A percentile compares a stretch with the other conserved stretches of the same genome.
Conservation (phyloP, 2,329 filamentous ascomycete genomes). For the Beauveria bassiana region DNA sequence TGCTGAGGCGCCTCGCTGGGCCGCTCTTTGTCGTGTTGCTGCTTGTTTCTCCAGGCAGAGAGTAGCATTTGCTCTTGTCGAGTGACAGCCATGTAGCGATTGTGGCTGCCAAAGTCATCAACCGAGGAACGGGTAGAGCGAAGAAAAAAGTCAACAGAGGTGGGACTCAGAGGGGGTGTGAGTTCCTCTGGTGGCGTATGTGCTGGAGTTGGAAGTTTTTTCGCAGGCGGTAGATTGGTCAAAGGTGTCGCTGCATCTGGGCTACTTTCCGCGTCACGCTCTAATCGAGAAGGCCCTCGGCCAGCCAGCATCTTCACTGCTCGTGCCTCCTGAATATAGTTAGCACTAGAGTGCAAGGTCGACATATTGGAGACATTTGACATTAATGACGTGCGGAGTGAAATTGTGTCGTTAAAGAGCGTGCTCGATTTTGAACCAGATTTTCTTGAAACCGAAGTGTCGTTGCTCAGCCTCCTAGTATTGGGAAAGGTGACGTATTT, state of each 20-base stretch:
- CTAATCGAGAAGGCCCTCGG: slow-evolving; percentile 17
- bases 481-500: slow-evolving; percentile 37
- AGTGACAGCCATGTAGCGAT: slow-evolving; percentile 49
- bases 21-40: slow-evolving; percentile 46
- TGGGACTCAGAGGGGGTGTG: slow-evolving; percentile 45
- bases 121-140: slow-evolving; percentile 31
- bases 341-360: slow-evolving; percentile 7
- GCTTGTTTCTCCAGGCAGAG: slow-evolving; percentile 47
- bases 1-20: slow-evolving; percentile 36
- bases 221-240: slow-evolving; percentile 16
- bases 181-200: slow-evolving; percentile 28
- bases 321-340: slow-evolving; percentile 32
- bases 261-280: slow-evolving; percentile 19
- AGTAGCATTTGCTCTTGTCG: slow-evolving; percentile 51
- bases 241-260: slow-evolving; percentile 6
- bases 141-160: slow-evolving; percentile 42
- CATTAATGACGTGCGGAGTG: slow-evolving; percentile 3
- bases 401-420: slow-evolving; percentile 10
- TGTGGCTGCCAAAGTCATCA: slow-evolving; percentile 22
- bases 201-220: slow-evolving; percentile 14
- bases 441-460: neutral
- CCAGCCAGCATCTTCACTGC: slow-evolving; percentile 30
- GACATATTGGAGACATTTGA: neutral
- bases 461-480: neutral
- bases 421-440: slow-evolving; percentile 19